Evolutionary conservation across 345 rosid genomes (phyloP).

Genomic region (Arabidopsis arenosa): DNA sequence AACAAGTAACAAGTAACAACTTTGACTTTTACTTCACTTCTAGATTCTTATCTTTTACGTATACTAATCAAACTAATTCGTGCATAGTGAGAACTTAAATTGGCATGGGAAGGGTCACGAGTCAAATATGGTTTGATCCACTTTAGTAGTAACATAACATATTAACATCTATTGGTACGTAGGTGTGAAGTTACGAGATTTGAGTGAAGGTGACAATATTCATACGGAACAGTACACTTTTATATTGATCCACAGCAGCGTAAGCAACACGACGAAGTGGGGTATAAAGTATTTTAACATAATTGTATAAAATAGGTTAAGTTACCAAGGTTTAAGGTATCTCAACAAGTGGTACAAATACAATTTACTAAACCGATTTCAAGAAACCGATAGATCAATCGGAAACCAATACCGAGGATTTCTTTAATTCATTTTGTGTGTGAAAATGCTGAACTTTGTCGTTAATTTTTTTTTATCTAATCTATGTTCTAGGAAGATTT

Average conservation of each 20-base stretch:
- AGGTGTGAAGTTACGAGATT: neutral
- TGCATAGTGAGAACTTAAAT: too few relatives aligned
- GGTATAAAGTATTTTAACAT: neutral
- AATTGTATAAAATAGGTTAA: neutral
- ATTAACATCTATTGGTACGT: neutral
- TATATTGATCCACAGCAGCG: neutral
- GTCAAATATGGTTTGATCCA: neutral
- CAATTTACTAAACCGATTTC: constrained; percentile 31
- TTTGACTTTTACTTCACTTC: constrained; percentile 24
- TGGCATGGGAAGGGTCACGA: too few relatives aligned
- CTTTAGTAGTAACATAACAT: neutral
- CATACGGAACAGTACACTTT: neutral
- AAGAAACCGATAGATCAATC: constrained; percentile 34
- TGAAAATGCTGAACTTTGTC: constrained; percentile 38
- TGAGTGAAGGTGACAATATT: neutral
- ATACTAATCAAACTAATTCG: neutral
- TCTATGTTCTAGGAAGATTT: constrained; percentile 43
- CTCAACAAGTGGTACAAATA: constrained; percentile 37
- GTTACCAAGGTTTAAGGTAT: constrained; percentile 43
- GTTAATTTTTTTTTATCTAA: constrained; percentile 27
- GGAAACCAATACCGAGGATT: constrained; percentile 19
- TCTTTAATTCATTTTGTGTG: constrained; percentile 1
- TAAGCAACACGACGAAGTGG: constrained; percentile 16
- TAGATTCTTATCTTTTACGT: too few relatives aligned
- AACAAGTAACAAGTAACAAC: neutral